Evolutionary conservation across 2,329 filamentous ascomycete genomes (phyloP).

Genomic region (Cladosporium sp.): DNA sequence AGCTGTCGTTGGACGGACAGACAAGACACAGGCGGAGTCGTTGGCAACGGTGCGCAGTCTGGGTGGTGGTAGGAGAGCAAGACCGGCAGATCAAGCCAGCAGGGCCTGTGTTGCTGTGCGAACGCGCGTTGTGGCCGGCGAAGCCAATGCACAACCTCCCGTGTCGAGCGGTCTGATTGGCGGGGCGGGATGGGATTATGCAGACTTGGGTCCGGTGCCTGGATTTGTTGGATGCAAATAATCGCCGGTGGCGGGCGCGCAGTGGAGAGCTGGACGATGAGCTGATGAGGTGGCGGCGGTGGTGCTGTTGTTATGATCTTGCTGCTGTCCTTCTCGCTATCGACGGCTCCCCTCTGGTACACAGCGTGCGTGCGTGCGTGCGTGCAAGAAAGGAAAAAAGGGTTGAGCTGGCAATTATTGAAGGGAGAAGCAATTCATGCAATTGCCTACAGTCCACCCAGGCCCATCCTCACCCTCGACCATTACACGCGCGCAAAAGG

Average conservation of each 20-base stretch:
- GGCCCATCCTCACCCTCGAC: too few species aligned
- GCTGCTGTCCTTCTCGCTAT: not conserved
- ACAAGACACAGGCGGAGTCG: not conserved
- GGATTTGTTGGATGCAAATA: not conserved
- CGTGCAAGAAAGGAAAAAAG: not conserved
- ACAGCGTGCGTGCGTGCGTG: not conserved
- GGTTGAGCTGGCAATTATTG: not conserved
- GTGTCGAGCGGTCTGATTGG: constrained; percentile 32
- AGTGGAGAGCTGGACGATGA: not conserved
- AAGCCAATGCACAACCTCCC: constrained; percentile 32
- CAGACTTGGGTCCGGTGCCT: not conserved
- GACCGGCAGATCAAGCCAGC: constrained; percentile 22
- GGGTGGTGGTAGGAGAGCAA: constrained; percentile 23
- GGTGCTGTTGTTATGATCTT: not conserved
- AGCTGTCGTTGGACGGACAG: not conserved
- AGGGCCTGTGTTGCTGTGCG: constrained; percentile 34
- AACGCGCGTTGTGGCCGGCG: constrained; percentile 33
- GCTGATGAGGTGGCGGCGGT: not conserved
- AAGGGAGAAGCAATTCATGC: constrained; percentile 2
- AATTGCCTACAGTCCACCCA: too few species aligned
- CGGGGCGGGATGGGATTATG: constrained; percentile 22
- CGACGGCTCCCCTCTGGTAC: constrained; percentile 11
- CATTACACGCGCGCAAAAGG: constrained; percentile 13
- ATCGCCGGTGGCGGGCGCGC: constrained; percentile 7
- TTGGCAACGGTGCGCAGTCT: constrained; percentile 3